These are phyloP conservation scores for Coemansia sp. DNA, from an alignment of 192 early-diverging fungal genomes.

Conservation along the genomic window DNA sequence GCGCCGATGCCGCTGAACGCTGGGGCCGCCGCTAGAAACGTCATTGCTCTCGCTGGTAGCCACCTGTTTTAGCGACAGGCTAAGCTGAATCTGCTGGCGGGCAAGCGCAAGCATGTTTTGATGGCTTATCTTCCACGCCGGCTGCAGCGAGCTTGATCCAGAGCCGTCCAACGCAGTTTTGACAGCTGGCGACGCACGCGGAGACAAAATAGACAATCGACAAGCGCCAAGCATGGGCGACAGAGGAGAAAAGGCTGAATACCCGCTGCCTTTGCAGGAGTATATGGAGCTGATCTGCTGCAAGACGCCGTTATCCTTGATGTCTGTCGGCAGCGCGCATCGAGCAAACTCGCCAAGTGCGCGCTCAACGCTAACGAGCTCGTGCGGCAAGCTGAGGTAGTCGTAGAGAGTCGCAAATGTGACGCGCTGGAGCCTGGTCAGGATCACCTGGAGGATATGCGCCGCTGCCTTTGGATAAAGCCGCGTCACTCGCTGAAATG, in stretches of 20 bases:
- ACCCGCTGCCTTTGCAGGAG: neutral
- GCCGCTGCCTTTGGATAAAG: conserved; percentile 91
- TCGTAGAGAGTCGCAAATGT: conserved; percentile 87
- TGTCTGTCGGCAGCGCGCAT: conserved; percentile 15
- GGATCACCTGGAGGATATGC: conserved; percentile 92
- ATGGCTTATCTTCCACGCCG: conserved; percentile 38
- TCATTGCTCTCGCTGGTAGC: conserved; percentile 1
- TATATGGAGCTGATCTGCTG: conserved; percentile 17
- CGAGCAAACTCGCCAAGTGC: conserved; percentile 70
- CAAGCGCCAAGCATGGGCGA: conserved; percentile 14
- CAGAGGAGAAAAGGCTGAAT: neutral
- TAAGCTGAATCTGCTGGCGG: conserved; percentile 6
- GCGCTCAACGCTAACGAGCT: conserved; percentile 82
- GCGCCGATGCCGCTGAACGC: conserved; percentile 21
- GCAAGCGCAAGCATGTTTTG: conserved; percentile 21
- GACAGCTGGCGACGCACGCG: neutral
- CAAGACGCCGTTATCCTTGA: conserved; percentile 16
- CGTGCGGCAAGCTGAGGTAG: conserved; percentile 83
- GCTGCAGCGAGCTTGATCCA: conserved; percentile 12
- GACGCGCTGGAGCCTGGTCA: conserved; percentile 93
- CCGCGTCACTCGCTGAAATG: conserved; percentile 83
- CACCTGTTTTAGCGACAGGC: neutral
- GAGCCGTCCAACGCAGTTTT: neutral
- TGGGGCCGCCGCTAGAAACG: neutral
- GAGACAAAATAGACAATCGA: neutral